Evolutionary conservation across 345 rosid species (phyloP), one percentile per base, ranked within the genome.

Genomic region (Heritiera littoralis): DNA sequence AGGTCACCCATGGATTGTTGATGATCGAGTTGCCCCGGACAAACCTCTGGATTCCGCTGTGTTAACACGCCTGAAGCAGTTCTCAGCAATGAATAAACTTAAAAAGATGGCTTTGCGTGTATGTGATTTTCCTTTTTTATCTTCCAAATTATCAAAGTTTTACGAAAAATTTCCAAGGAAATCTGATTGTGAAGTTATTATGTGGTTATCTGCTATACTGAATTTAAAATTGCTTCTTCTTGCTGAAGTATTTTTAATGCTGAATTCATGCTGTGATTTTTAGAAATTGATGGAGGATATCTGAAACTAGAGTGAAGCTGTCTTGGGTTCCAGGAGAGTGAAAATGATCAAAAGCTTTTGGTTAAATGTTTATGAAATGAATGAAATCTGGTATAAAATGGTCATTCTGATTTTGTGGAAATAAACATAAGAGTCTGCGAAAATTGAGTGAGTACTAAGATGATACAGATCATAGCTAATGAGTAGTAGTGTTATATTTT

Each of bases 1-100:
- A 94, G 99, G 99, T 86, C 92, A 96, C 85, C 97, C 97, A 3
- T 96, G 98, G 99, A 96, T 96, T 67, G 86, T 96, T 75, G 97
- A 96, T 84, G 99, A 92, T 75, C 87, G 83, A 64, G 92, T 91
- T 74, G 99, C 99, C 74, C 97, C 95, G 0, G 97, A 92, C 81
- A 92, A 88, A 70, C 98, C 98, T 77, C 85, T 96, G 23, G 99
- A 94, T 86, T 94, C 98, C 74, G 99, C 99, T 38, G 99, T 96
- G 15, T 83, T 96, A 84, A 84, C 97, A 15, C 97, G 99, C 46
- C 80, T 96, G 81, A 96, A 96, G 87, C 91, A 96, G 84, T 96
- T 96, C 84, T 92, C 96, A 0, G 98, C 95, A 11, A 94, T 94
- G 99, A 91, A 96, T 81, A 96, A 93, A 80, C 94, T 96, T 46